phyloP scores from a whole-genome alignment of 2,329 filamentous ascomycete genomes.

The Colletotrichum sp. region DNA sequence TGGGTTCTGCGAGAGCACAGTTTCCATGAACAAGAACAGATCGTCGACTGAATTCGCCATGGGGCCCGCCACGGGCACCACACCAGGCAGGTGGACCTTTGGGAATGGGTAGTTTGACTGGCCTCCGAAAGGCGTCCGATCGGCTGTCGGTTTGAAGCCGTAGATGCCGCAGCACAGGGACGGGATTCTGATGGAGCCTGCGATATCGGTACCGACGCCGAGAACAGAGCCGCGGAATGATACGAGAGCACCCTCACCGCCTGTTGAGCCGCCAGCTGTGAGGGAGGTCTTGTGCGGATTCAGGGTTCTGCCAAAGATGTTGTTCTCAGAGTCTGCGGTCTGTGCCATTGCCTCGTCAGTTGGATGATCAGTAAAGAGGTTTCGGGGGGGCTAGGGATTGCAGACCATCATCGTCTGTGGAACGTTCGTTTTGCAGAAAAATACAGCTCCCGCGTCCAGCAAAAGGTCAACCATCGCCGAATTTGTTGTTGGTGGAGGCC shows the following conservation, averaged over 20 bases:
- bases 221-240: conserved; percentile 45
- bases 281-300: conserved; percentile 67
- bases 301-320: conserved; percentile 51
- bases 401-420: conserved; percentile 58
- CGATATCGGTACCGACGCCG: conserved; percentile 47
- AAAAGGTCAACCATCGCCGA: conserved; percentile 63
- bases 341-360: neutral
- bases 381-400: neutral
- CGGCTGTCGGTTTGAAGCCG: conserved; percentile 43
- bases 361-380: too few species aligned
- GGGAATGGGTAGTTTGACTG: conserved; percentile 9
- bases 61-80: conserved; percentile 46
- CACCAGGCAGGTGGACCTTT: conserved; percentile 22
- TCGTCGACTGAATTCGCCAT: conserved; percentile 45
- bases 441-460: conserved; percentile 63
- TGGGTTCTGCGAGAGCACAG: conserved; percentile 41
- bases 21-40: conserved; percentile 43
- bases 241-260: conserved; percentile 54
- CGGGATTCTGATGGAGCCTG: conserved; percentile 46
- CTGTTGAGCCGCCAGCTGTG: conserved; percentile 68
- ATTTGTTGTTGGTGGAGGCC: conserved; percentile 56
- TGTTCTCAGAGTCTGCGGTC: conserved; percentile 67
- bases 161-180: conserved; percentile 49
- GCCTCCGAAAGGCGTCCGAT: conserved; percentile 28
- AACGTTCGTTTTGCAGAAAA: conserved; percentile 75